phyloP scores from a whole-genome alignment of 2,329 filamentous ascomycete genomes.

The Didymella segeticola region DNA sequence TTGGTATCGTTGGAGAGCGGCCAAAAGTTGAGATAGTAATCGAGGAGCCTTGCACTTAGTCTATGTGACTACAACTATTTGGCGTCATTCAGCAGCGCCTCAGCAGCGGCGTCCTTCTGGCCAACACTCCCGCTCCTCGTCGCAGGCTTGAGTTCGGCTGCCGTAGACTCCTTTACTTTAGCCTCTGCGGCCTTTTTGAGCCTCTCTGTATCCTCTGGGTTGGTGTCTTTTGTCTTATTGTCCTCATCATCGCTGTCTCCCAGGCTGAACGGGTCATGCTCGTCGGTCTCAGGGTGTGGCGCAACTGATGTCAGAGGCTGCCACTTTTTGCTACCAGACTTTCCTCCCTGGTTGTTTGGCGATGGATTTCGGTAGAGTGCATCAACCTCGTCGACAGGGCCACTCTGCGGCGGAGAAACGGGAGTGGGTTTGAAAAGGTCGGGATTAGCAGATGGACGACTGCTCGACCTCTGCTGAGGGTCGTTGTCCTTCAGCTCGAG shows the following conservation, averaged over 20 bases:
- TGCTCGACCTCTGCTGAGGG: slow-evolving; percentile 59
- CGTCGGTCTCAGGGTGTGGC: slow-evolving; percentile 77
- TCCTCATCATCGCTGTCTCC: slow-evolving; percentile 94
- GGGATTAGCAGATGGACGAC: slow-evolving; percentile 74
- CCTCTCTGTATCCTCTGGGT: slow-evolving; percentile 59
- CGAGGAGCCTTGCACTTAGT: not conserved
- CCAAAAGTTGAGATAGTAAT: not conserved
- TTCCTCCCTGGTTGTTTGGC: slow-evolving; percentile 40
- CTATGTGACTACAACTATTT: slow-evolving; percentile 27
- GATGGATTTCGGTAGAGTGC: slow-evolving; percentile 67
- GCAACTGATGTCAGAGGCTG: slow-evolving; percentile 88
- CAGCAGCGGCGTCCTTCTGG: slow-evolving; percentile 55
- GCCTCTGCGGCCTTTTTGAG: slow-evolving; percentile 58
- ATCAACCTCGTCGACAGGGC: slow-evolving; percentile 79
- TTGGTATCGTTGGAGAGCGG: not conserved
- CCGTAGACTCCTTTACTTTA: slow-evolving; percentile 33
- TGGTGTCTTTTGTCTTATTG: slow-evolving; percentile 68
- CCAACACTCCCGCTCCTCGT: slow-evolving; percentile 52
- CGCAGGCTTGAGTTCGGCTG: slow-evolving; percentile 45
- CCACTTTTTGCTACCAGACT: slow-evolving; percentile 88
- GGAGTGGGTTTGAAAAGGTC: slow-evolving; percentile 78
- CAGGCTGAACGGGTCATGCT: slow-evolving; percentile 95
- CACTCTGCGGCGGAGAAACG: slow-evolving; percentile 59
- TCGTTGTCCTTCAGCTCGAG: slow-evolving; percentile 69
- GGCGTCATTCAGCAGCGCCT: slow-evolving; percentile 52